phyloP scores from a whole-genome alignment of 2,329 filamentous ascomycete species.

The Tolypocladium paradoxum region DNA sequence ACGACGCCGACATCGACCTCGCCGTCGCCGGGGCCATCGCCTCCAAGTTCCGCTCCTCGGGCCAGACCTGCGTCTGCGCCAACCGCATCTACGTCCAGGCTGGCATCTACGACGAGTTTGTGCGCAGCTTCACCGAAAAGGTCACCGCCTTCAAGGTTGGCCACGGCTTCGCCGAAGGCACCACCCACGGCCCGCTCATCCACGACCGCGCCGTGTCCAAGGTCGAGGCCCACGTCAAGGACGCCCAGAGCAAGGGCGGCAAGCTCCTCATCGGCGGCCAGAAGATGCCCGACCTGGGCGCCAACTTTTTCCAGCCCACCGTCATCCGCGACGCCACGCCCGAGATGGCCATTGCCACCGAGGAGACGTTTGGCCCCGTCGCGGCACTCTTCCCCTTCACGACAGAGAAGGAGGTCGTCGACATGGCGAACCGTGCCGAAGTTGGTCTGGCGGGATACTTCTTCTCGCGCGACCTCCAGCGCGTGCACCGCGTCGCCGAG shows the following conservation, averaged over 20 bases:
- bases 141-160: slow-evolving; percentile 68
- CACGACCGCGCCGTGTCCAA: slow-evolving; percentile 74
- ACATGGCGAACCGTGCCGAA: slow-evolving; percentile 68
- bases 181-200: slow-evolving; percentile 75
- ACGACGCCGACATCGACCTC: slow-evolving; percentile 79
- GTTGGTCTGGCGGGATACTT: slow-evolving; percentile 94
- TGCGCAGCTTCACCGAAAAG: slow-evolving; percentile 56
- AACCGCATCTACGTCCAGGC: slow-evolving; percentile 75
- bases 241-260: slow-evolving; percentile 68
- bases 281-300: slow-evolving; percentile 60
- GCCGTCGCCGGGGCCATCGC: slow-evolving; percentile 75
- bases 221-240: slow-evolving; percentile 68
- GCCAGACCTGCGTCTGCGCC: slow-evolving; percentile 90
- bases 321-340: slow-evolving; percentile 78
- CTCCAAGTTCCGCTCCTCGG: slow-evolving; percentile 88
- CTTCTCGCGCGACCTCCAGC: slow-evolving; percentile 57
- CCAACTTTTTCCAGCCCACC: slow-evolving; percentile 84
- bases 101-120: slow-evolving; percentile 68
- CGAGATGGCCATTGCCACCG: slow-evolving; percentile 72
- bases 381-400: slow-evolving; percentile 83
- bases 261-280: slow-evolving; percentile 67
- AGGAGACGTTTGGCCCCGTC: slow-evolving; percentile 95
- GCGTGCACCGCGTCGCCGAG: slow-evolving; percentile 53
- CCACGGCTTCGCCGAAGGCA: slow-evolving; percentile 56
- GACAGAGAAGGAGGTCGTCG: slow-evolving; percentile 79